Evolutionary conservation across 768 basidiomycete species (phyloP).

Genomic region (Mycena rebaudengoi): DNA sequence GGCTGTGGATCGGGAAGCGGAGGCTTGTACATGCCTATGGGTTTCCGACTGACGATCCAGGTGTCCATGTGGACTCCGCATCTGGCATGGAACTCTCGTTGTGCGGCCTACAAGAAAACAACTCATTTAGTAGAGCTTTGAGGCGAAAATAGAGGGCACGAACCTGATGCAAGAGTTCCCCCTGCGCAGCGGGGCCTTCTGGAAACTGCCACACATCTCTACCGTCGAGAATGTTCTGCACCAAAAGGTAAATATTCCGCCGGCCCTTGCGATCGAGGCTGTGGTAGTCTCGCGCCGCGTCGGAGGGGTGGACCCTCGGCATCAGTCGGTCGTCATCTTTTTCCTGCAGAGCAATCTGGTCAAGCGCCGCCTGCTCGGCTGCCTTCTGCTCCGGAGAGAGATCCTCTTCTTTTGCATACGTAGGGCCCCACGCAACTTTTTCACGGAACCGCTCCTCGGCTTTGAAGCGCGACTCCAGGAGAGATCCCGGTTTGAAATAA

Average conservation of each 20-base stretch:
- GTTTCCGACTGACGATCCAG: slow-evolving; percentile 92
- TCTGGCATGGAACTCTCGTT: slow-evolving; percentile 71
- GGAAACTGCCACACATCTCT: slow-evolving; percentile 85
- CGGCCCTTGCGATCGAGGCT: slow-evolving; percentile 85
- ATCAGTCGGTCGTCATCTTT: slow-evolving; percentile 70
- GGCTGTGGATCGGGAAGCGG: slow-evolving; percentile 39
- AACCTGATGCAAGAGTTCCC: slow-evolving; percentile 83
- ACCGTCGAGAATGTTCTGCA: slow-evolving; percentile 60
- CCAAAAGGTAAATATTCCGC: slow-evolving; percentile 88
- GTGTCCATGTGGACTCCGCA: slow-evolving; percentile 89
- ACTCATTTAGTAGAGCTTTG: background rate
- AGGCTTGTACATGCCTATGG: slow-evolving; percentile 81
- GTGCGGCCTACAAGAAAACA: slow-evolving; percentile 67
- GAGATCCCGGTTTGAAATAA: slow-evolving; percentile 93
- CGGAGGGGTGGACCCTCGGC: slow-evolving; percentile 69
- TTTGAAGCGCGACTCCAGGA: slow-evolving; percentile 83
- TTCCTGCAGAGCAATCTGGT: slow-evolving; percentile 63
- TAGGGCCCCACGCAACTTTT: slow-evolving; percentile 73
- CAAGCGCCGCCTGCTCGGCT: slow-evolving; percentile 65
- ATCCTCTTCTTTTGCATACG: slow-evolving; percentile 59
- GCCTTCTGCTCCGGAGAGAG: slow-evolving; percentile 54
- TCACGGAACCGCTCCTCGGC: slow-evolving; percentile 80
- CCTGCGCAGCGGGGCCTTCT: slow-evolving; percentile 64
- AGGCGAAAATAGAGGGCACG: slow-evolving; percentile 25
- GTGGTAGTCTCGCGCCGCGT: slow-evolving; percentile 65